Percentiles rank a stretch among this genome's conserved stretches.
Evolutionary conservation across 2,329 filamentous ascomycete genomes (phyloP).

Genomic region (Aspergillus floridensis): DNA sequence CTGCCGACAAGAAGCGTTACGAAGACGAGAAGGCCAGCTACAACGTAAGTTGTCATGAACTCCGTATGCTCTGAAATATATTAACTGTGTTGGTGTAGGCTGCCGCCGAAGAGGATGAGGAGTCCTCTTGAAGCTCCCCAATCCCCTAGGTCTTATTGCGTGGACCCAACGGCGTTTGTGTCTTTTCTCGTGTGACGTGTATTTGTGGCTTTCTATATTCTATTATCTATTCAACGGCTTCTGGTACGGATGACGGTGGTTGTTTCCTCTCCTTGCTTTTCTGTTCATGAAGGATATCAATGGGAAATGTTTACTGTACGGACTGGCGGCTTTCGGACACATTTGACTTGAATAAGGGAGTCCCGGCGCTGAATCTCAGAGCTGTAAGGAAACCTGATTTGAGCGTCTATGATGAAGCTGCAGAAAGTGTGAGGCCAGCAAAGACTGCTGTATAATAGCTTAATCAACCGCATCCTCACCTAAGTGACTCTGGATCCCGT

Average conservation of each 20-base stretch:
- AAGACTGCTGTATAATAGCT: slow-evolving; percentile 29
- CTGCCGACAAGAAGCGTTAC: slow-evolving; percentile 97
- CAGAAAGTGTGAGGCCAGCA: slow-evolving; percentile 20
- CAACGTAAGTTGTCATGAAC: slow-evolving; percentile 61
- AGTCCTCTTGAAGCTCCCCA: slow-evolving; percentile 34
- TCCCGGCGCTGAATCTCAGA: slow-evolving; percentile 21
- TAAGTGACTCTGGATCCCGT: not conserved
- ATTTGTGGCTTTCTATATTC: slow-evolving; percentile 29
- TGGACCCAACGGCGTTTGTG: slow-evolving; percentile 36
- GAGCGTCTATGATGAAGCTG: slow-evolving; percentile 21
- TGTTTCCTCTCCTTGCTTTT: slow-evolving; percentile 30
- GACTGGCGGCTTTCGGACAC: slow-evolving; percentile 24
- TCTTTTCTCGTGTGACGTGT: slow-evolving; percentile 32
- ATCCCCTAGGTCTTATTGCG: slow-evolving; percentile 22
- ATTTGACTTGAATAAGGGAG: slow-evolving; percentile 31
- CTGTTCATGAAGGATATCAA: slow-evolving; percentile 31
- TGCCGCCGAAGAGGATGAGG: slow-evolving; percentile 58
- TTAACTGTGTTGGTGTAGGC: slow-evolving; percentile 42
- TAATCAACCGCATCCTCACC: slow-evolving; percentile 23
- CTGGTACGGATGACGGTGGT: slow-evolving; percentile 32
- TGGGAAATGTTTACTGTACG: slow-evolving; percentile 31
- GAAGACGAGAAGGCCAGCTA: slow-evolving; percentile 97
- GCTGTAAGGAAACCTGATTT: slow-evolving; percentile 19
- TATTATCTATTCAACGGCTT: slow-evolving; percentile 34
- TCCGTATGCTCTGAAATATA: not conserved